Evolutionary conservation across 2,329 filamentous ascomycete species (phyloP), one percentile per base, ranked within the genome.

Genomic region (Cladosporium phlei): DNA sequence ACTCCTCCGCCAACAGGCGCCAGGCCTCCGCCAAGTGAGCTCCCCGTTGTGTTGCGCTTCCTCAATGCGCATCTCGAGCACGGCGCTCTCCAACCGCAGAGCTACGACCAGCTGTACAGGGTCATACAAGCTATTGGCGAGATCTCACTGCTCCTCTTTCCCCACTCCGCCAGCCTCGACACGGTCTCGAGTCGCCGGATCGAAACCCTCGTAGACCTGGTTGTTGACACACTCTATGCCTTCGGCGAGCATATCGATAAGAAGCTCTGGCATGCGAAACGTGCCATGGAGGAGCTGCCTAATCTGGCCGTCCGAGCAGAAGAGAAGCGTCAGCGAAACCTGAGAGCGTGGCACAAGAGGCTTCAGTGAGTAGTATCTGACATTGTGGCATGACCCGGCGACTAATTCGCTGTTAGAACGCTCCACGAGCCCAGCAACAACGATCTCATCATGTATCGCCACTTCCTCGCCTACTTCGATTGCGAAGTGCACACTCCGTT

Each of bases 111-210:
- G 46, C 46, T 55, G 7, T 38, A 47, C 34, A 47, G 38, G 22
- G 53, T 55, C 38, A 28, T 54, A 5, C 22, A 38, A 30, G 38
- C 52, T 24, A 50, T 55, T 16, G 37, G 19, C 25, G 47, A 45
- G 11, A 46, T 56, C 37, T 47, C 45, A 10, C 35, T 39, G 4
- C 35, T 40, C 10, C 45, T 47, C 3, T 47, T 47, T 11, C 38
- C 45, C 6, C 16, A 14, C 10, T 34, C 35, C 2, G 14, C 11
- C 16, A 19, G 16, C 7, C 35, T 27, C n/a, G 28, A 40, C 9
- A 10, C n/a, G 33, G 27, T 14, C 12, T 28, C 45, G 39, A 48
- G 22, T 34, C 39, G 27, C 30, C 20, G 37, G 24, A 30, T 40
- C 22, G 33, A 12, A 14, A 7, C 10, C 11, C 42, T 45, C 2